These are phyloP conservation scores for Xylaria hypoxylon DNA, from an alignment of 2,329 filamentous ascomycete genomes.

Conservation along the genomic window DNA sequence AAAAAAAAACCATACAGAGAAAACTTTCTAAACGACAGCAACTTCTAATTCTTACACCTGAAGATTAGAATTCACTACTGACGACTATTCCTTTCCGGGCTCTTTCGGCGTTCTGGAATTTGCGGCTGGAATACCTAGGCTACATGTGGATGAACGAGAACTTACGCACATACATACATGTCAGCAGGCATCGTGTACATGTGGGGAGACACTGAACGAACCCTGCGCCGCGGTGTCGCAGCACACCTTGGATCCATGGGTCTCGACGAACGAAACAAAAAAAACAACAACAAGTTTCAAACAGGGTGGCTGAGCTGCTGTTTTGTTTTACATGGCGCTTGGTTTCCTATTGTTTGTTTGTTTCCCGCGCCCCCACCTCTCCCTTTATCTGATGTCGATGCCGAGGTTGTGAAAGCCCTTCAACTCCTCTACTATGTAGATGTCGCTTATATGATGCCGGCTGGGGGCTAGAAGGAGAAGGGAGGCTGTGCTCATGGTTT, in stretches of 20 bases:
- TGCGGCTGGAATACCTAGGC: slow-evolving; percentile 20
- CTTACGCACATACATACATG: slow-evolving; percentile 2
- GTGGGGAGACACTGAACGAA: slow-evolving; percentile 7
- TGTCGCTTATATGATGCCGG: neutral
- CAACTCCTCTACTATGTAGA: neutral
- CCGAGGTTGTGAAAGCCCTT: neutral
- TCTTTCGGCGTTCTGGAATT: slow-evolving; percentile 22
- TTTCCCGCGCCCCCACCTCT: neutral
- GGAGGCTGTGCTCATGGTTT: slow-evolving; percentile 8
- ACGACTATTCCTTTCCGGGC: slow-evolving; percentile 19
- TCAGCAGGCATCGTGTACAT: slow-evolving; percentile 3
- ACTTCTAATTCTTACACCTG: neutral
- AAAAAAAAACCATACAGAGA: neutral
- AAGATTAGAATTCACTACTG: slow-evolving; percentile 8
- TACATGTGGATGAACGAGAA: slow-evolving; percentile 12
- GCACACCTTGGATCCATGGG: neutral
- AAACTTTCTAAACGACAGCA: slow-evolving; percentile 3
- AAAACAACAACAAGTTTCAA: neutral
- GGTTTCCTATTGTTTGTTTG: neutral
- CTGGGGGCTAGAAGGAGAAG: neutral
- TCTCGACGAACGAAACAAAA: neutral
- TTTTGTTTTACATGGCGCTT: neutral
- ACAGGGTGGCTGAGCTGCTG: slow-evolving; percentile 11
- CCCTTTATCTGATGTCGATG: neutral
- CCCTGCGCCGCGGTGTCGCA: slow-evolving; percentile 22